These are phyloP conservation scores for Backusella luteola DNA, from an alignment of 192 early-diverging fungal genomes.

Conservation along the genomic window DNA sequence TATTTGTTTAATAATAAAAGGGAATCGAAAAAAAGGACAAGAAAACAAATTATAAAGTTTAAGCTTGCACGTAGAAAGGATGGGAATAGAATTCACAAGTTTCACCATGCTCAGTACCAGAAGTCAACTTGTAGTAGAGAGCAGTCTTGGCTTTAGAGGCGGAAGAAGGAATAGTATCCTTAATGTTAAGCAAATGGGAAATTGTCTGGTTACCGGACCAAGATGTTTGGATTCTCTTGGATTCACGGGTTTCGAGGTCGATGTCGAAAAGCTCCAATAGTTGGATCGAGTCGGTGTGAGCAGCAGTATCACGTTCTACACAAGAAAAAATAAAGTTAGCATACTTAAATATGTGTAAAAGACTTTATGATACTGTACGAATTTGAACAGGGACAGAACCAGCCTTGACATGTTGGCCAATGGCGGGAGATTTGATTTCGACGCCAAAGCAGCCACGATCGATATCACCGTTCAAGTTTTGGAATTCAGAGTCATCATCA, in stretches of 20 bases:
- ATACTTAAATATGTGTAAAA: background rate
- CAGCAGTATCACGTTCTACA: constrained; percentile 34
- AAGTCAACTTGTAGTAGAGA: constrained; percentile 32
- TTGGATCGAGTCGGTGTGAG: constrained; percentile 25
- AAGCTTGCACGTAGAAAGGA: constrained; percentile 35
- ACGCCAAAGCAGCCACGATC: constrained; percentile 38
- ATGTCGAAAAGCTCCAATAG: constrained; percentile 23
- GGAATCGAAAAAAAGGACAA: background rate
- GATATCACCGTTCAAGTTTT: constrained; percentile 21
- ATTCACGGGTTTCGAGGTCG: constrained; percentile 20
- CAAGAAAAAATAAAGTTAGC: background rate
- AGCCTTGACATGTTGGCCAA: constrained; percentile 13
- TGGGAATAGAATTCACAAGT: constrained; percentile 36
- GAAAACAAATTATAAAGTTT: constrained; percentile 10
- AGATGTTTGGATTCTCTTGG: constrained; percentile 19
- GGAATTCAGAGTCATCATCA: constrained; percentile 12
- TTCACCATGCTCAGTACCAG: constrained; percentile 28
- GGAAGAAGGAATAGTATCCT: constrained; percentile 24
- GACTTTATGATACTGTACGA: background rate
- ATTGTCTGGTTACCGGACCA: constrained; percentile 30
- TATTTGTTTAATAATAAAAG: constrained; percentile 1
- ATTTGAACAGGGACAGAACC: constrained; percentile 17
- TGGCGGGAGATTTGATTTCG: constrained; percentile 11
- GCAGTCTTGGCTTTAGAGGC: constrained; percentile 6
- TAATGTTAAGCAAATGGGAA: constrained; percentile 29